Conservation (phyloP, 345 rosid genomes). For the Erysimum cheiranthoides region DNA sequence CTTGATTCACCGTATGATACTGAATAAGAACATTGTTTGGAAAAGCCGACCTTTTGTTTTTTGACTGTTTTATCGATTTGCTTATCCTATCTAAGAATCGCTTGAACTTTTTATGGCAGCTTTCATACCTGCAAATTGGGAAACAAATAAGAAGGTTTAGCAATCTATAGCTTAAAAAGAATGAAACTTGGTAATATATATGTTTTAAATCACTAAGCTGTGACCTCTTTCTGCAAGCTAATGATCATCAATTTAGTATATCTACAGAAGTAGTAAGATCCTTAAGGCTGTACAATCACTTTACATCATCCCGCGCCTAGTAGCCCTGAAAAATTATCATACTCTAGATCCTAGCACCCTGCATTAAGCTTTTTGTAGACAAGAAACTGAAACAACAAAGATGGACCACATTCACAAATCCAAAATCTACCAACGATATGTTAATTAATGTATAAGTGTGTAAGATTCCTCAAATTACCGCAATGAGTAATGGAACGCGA, state of each 20-base stretch:
- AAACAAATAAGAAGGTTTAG: background rate
- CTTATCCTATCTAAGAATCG: slow-evolving; percentile 70
- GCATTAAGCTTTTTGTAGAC: too few species aligned
- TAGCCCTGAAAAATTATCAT: too few species aligned
- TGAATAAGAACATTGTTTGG: slow-evolving; percentile 67
- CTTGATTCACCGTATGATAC: slow-evolving; percentile 76
- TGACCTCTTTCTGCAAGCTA: background rate
- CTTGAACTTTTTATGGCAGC: slow-evolving; percentile 86
- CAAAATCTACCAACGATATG: background rate
- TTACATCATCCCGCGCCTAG: background rate
- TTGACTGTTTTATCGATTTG: slow-evolving; percentile 55
- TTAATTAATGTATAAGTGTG: background rate
- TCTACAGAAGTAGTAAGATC: background rate
- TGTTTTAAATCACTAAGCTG: background rate
- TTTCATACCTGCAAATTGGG: slow-evolving; percentile 60
- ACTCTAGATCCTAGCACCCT: too few species aligned
- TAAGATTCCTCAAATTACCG: background rate
- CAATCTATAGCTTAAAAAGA: too few species aligned
- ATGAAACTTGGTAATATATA: too few species aligned
- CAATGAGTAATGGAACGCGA: background rate
- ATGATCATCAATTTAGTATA: background rate
- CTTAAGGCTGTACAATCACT: background rate
- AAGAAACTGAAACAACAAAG: background rate
- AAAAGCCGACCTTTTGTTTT: slow-evolving; percentile 58
- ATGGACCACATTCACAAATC: background rate